Evolutionary conservation across 768 basidiomycete species (phyloP).

Genomic region (Suillus bovinus): DNA sequence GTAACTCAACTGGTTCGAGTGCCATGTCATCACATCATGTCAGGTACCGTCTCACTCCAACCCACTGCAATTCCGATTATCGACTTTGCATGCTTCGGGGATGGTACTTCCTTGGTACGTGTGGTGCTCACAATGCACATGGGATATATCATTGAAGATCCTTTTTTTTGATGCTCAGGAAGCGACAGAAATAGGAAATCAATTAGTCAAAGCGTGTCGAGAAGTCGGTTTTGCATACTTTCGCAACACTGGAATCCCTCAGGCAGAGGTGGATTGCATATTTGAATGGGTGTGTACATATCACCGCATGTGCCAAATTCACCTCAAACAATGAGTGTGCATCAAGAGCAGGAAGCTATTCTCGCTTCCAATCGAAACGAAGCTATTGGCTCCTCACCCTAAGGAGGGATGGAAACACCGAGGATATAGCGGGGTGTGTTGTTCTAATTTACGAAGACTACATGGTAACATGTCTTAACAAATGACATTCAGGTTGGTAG

Average conservation of each 20-base stretch:
- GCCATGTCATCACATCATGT: background rate
- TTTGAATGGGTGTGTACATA: conserved; percentile 41
- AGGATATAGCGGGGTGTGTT: conserved; percentile 34
- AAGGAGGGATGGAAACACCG: conserved; percentile 45
- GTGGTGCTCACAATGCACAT: background rate
- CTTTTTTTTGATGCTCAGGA: conserved; percentile 11
- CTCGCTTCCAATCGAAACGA: conserved; percentile 36
- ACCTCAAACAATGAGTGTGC: background rate
- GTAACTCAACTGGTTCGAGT: background rate
- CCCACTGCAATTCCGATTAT: conserved; percentile 12
- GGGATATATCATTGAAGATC: background rate
- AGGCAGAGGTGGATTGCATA: conserved; percentile 38
- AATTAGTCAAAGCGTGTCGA: conserved; percentile 20
- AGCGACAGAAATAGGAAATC: conserved; percentile 16
- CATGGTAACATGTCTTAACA: background rate
- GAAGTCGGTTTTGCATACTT: conserved; percentile 50
- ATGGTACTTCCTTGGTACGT: conserved; percentile 16
- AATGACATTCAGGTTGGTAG: conserved; percentile 34
- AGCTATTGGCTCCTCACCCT: conserved; percentile 48
- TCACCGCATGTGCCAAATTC: conserved; percentile 8
- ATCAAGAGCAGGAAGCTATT: conserved; percentile 42
- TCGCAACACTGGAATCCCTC: conserved; percentile 41
- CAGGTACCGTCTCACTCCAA: background rate
- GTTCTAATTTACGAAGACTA: background rate
- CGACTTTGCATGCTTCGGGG: conserved; percentile 17